Conservation (phyloP, 176 grass and related monocot species). For the Olyra latifolia region DNA sequence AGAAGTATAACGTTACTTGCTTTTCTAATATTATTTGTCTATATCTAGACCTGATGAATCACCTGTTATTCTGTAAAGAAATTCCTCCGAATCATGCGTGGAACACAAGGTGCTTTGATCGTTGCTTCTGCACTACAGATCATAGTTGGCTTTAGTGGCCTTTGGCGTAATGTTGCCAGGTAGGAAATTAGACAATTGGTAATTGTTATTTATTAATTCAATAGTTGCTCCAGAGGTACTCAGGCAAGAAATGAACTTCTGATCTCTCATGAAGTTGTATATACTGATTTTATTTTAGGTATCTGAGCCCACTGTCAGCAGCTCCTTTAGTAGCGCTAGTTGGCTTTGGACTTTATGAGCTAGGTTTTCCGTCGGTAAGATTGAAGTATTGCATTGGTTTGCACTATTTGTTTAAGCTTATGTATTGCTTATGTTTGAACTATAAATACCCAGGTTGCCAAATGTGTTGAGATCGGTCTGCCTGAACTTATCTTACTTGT, state of each 20-base stretch:
- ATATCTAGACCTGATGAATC: constrained; percentile 36
- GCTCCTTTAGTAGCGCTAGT: constrained; percentile 82
- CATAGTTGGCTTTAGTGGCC: constrained; percentile 95
- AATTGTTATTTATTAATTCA: constrained; percentile 3
- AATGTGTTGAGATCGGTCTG: constrained; percentile 95
- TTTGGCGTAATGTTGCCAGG: constrained; percentile 98
- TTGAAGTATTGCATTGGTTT: constrained; percentile 17
- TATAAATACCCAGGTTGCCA: constrained; percentile 73
- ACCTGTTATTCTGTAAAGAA: constrained; percentile 52
- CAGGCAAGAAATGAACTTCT: constrained; percentile 14
- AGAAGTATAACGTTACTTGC: background rate
- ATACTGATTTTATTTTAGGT: constrained; percentile 54
- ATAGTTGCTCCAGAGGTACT: background rate
- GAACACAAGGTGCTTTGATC: constrained; percentile 94
- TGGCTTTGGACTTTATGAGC: constrained; percentile 92
- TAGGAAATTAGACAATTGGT: constrained; percentile 33
- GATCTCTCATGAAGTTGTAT: background rate
- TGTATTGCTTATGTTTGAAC: constrained; percentile 30
- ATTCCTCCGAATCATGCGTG: constrained; percentile 93
- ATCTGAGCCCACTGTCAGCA: constrained; percentile 87
- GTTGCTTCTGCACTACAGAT: constrained; percentile 96
- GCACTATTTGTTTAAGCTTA: background rate
- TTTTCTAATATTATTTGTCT: constrained; percentile 22
- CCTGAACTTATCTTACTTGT: constrained; percentile 86
- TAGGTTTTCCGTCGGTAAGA: constrained; percentile 92